phyloP scores from a whole-genome alignment of 2,329 filamentous ascomycete species.

The Helminthosporium solani region DNA sequence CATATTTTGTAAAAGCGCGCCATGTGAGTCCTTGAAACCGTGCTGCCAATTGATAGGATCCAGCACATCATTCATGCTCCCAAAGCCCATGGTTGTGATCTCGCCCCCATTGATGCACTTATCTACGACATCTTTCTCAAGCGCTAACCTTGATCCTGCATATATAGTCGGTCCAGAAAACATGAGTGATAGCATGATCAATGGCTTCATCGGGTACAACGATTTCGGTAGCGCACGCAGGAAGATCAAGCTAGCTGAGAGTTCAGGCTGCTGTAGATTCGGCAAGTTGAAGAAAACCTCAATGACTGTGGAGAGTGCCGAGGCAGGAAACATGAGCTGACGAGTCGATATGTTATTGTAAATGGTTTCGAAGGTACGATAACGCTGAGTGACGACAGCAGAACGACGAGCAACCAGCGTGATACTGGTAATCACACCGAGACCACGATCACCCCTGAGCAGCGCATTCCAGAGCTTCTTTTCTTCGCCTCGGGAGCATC shows the following conservation, averaged over 20 bases:
- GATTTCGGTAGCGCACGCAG: slow-evolving; percentile 32
- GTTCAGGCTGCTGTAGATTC: slow-evolving; percentile 3
- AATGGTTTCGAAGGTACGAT: too few relatives aligned
- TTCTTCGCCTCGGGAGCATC: slow-evolving; percentile 21
- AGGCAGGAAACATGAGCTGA: slow-evolving; percentile 29
- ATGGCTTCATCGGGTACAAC: slow-evolving; percentile 29
- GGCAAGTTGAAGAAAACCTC: slow-evolving; percentile 22
- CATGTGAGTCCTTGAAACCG: slow-evolving; percentile 31
- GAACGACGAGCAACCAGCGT: slow-evolving; percentile 26
- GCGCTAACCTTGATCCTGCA: slow-evolving; percentile 18
- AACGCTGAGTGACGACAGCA: slow-evolving; percentile 27
- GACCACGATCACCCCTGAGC: slow-evolving; percentile 40
- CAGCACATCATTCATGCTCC: slow-evolving; percentile 20
- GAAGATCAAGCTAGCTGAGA: slow-evolving; percentile 25
- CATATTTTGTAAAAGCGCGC: slow-evolving; percentile 20
- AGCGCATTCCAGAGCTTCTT: slow-evolving; percentile 33
- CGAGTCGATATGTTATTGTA: slow-evolving; percentile 38
- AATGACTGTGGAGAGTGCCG: slow-evolving; percentile 20
- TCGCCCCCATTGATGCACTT: slow-evolving; percentile 18
- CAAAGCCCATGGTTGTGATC: slow-evolving; percentile 22
- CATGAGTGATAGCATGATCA: slow-evolving; percentile 22
- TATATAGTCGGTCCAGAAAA: slow-evolving; percentile 24
- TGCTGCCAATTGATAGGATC: slow-evolving; percentile 27
- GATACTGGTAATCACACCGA: slow-evolving; percentile 35
- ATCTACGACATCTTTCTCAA: slow-evolving; percentile 12